Base-by-base conservation (phyloP, 768 basidiomycete genomes). In the Lyophyllum decastes region DNA sequence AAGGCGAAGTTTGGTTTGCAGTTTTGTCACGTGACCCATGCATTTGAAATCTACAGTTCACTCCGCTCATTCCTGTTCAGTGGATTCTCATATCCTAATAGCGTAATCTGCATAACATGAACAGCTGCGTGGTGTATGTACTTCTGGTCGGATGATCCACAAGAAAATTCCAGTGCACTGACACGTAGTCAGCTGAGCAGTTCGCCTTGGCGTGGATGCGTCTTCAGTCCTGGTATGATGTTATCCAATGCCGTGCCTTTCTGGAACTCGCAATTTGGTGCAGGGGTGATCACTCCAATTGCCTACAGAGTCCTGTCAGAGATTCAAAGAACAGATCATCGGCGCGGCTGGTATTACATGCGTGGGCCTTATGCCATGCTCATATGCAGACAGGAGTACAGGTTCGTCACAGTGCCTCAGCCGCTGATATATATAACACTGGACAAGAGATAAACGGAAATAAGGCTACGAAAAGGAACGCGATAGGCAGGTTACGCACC, bases 361-460 rank as follows among this genome's bases (percentile, higher is more conserved):
- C 6, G 40, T 4, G 40, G 35, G n/a, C 17, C 40, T 41, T 41
- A 5, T 5, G n/a, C 4, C 40, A 16, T 19, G 17, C n/a, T 2
- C n/a, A 41, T 41, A 11, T 38, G 16, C 35, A 38, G 16, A 12
- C 14, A 16, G 40, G 19, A 30, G 30, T 41, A 41, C 40, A 19
- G 19, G 38, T 12, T 56, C 17, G 24, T 79, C 67, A 87, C 59
- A 89, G 61, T 8, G 71, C 52, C 67, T 90, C 88, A 30, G 82
- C 87, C 1, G 89, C 86, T 35, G 90, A 90, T 62, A 92, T 92
- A 70, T 92, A 93, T 34, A 91, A 73, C 54, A 92, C 90, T 92
- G 55, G 7, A 56, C 14, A 40, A 26, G 40, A 30, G 11, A 48
- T 44, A 14, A 64, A 62, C 30, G 44, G 9, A 46, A 30, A 57